Evolutionary conservation across 176 grass and related monocot genomes (phyloP), one percentile per base, ranked within the genome.

Genomic region (Oryza coarctata): DNA sequence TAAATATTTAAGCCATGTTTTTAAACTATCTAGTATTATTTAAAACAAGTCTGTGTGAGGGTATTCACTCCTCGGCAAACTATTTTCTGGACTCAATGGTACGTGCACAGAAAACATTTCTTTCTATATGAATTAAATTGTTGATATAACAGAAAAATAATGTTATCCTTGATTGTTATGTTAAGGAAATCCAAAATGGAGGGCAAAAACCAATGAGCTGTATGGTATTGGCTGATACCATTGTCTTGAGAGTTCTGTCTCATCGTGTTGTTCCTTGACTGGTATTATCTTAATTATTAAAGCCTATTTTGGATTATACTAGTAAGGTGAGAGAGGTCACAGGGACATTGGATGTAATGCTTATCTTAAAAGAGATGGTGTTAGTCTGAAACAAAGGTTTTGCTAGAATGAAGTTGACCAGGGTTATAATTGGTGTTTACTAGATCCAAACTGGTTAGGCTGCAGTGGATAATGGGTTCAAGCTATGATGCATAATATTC

Each of bases 81-180:
- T 82, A 82, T 82, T 14, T 27, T 63, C 26, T 73, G 9, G 40
- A 55, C 32, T 73, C 80, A 60, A 58, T 73, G 80, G 80, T 82
- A 82, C 3, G 69, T 73, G 3, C 12, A 45, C 69, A 34, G 1
- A 22, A 72, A 64, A 31, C 11, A 9, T 10, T 72, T 58, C 0
- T 68, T 33, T 38, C 43, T 22, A 32, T 49, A 68, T 63, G 39
- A 44, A 82, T 32, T 44, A 27, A 71, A 72, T 33, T 82, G 79
- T 7, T 33, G 17, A 40, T 81, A 34, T 55, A 62, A 70, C 14
- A 26, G 31, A 80, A 27, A 70, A 69, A 14, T 35, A 80, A 29
- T 68, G 32, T 35, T 52, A 66, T 67, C 27, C 38, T 47, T 78
- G 27, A 47, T 45, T 79, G 9, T 49, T 6, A 66, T 79, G 28